phyloP scores from a whole-genome alignment of 768 basidiomycete species.

The Asterophora lycoperdoides region DNA sequence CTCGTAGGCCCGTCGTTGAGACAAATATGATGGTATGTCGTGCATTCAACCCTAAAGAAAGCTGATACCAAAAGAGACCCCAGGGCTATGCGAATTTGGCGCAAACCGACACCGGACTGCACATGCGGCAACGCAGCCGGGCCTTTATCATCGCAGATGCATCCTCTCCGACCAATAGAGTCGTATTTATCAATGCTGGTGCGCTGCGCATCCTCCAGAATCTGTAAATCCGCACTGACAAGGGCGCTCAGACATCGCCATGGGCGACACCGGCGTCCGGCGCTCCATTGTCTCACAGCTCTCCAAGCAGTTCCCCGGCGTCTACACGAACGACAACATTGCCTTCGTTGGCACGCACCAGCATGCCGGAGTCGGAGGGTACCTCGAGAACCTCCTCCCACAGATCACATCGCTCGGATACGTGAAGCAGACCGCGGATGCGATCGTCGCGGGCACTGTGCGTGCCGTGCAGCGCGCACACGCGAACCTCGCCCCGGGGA shows the following conservation, averaged over 20 bases:
- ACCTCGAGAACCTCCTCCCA: conserved; percentile 73
- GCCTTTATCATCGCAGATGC: conserved; percentile 73
- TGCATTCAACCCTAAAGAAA: not conserved
- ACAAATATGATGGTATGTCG: conserved; percentile 73
- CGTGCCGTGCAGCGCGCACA: conserved; percentile 68
- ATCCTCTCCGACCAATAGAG: conserved; percentile 47
- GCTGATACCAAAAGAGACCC: not conserved
- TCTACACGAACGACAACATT: conserved; percentile 69
- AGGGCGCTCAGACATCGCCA: conserved; percentile 53
- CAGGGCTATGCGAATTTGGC: conserved; percentile 64
- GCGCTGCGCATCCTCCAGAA: conserved; percentile 11
- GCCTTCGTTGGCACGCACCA: conserved; percentile 75
- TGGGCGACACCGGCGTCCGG: conserved; percentile 77
- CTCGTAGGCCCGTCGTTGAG: conserved; percentile 63
- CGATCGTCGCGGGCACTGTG: conserved; percentile 68
- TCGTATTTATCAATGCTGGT: conserved; percentile 79
- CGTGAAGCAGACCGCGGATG: conserved; percentile 65
- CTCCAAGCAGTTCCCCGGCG: conserved; percentile 49
- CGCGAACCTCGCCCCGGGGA: conserved; percentile 52
- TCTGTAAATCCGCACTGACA: not conserved
- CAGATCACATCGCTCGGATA: conserved; percentile 74
- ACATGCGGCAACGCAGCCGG: conserved; percentile 75
- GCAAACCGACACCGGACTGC: conserved; percentile 71
- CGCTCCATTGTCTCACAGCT: conserved; percentile 61
- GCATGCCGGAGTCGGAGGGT: conserved; percentile 76